Evolutionary conservation across 352 stramenopile genomes (phyloP), one percentile per base, ranked within the genome.

Genomic region (Phytophthora brassicae): DNA sequence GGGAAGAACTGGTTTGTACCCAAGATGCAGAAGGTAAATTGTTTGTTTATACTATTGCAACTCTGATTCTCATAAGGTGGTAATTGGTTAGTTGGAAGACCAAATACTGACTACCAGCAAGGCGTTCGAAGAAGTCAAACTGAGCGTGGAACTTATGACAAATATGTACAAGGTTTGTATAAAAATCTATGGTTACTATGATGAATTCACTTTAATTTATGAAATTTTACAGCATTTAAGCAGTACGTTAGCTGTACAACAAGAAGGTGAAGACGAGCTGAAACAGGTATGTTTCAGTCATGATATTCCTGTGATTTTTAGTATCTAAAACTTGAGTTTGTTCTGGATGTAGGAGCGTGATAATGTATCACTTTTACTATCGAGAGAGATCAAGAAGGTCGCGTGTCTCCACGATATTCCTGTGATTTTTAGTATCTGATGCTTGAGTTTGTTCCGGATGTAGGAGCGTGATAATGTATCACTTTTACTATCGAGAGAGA

Each of bases 151-250:
- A 31, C 66, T 94, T 8, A 86, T 92, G 72, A 89, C 83, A 7
- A 94, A 89, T 55, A 92, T 94, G 83, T 94, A 94, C 77, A 94
- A 94, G 62, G 76, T 85, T 42, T 26, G 42, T 46, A 23, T n/a
- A 23, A n/a, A n/a, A n/a, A n/a, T n/a, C n/a, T n/a, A n/a, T n/a
- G n/a, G n/a, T n/a, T n/a, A n/a, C n/a, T n/a, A n/a, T n/a, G n/a
- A n/a, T n/a, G n/a, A n/a, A n/a, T n/a, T n/a, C n/a, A n/a, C n/a
- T n/a, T n/a, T n/a, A n/a, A n/a, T n/a, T n/a, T n/a, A n/a, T n/a
- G n/a, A n/a, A n/a, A n/a, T n/a, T n/a, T n/a, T 35, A 28, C 20
- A 84, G 75, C 71, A 75, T 33, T 28, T 90, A 43, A 77, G 72
- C 28, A 64, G 85, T 24, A 80, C 74, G 13, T 54, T 90, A 8